Evolutionary conservation across 176 grass and related monocot genomes (phyloP), one percentile per base, ranked within the genome.

Genomic region (Luzula sylvatica): DNA sequence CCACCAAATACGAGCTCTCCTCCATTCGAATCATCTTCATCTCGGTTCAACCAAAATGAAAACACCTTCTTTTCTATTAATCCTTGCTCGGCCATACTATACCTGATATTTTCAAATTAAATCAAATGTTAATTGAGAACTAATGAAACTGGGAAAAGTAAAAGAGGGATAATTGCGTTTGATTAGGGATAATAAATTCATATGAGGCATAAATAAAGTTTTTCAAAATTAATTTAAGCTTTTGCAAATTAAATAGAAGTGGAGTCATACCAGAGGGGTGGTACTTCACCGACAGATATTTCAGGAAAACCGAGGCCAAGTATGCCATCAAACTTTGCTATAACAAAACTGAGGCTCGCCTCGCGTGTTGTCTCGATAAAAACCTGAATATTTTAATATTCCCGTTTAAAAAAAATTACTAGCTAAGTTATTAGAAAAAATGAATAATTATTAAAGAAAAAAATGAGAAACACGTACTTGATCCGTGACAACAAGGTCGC

Each of bases 311-410:
- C 92, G 52, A 90, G 92, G n/a, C 92, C 92, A 53, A 98, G 74
- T 43, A 98, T 86, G n/a, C 92, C 92, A 65, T 98, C 92, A 38
- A 90, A 98, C 46, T 98, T 98, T 20, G 67, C 81, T 13, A 82
- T 0, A 27, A 96, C 27, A 47, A 96, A 98, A 41, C 70, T 54
- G 7, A 73, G 3, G 15, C 92, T 89, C 7, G 61, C 12, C 70
- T 98, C 92, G 0, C 75, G 68, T 4, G 78, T 98, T 22, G 81
- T 68, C 78, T 98, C 85, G 0, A 98, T 90, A 75, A 90, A 90
- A 50, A 86, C 74, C 92, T 96, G 65, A 40, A 50, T n/a, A n/a
- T n/a, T n/a, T n/a, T n/a, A n/a, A n/a, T n/a, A n/a, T n/a, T n/a
- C n/a, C n/a, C n/a, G 76, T 30, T 56, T 11, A 21, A 25, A 3